phyloP scores from a whole-genome alignment of 768 basidiomycete species.

The Suillus decipiens region DNA sequence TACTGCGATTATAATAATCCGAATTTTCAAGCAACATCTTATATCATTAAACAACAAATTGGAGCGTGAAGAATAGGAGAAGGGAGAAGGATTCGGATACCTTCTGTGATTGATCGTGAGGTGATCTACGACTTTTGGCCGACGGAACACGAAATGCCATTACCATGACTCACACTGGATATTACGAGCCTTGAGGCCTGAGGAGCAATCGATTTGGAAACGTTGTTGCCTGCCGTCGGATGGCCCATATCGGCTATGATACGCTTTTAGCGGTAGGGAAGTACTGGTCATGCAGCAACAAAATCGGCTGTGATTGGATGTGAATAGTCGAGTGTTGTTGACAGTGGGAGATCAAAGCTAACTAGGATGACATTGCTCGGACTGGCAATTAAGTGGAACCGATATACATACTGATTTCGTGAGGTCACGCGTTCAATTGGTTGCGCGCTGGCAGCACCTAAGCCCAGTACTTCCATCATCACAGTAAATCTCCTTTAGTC shows the following conservation, averaged over 20 bases:
- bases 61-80: constrained; percentile 40
- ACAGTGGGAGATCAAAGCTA: neutral
- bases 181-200: constrained; percentile 9
- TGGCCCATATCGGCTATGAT: neutral
- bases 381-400: neutral
- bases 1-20: constrained; percentile 50
- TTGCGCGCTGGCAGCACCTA: constrained; percentile 2
- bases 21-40: constrained; percentile 47
- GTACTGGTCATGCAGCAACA: neutral
- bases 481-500: neutral
- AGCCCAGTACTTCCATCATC: constrained; percentile 5
- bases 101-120: constrained; percentile 36
- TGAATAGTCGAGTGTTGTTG: neutral
- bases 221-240: constrained; percentile 4
- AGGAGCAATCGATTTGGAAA: constrained; percentile 4
- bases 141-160: constrained; percentile 4
- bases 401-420: neutral
- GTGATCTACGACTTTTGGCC: constrained; percentile 2
- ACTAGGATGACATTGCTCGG: neutral
- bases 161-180: neutral
- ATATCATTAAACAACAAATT: constrained; percentile 40
- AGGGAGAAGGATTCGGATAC: constrained; percentile 55
- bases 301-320: constrained; percentile 1
- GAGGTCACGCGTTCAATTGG: constrained; percentile 10
- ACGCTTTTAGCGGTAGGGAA: neutral